Conservation (phyloP, 2,329 filamentous ascomycete genomes). For the Colletotrichum sp. region DNA sequence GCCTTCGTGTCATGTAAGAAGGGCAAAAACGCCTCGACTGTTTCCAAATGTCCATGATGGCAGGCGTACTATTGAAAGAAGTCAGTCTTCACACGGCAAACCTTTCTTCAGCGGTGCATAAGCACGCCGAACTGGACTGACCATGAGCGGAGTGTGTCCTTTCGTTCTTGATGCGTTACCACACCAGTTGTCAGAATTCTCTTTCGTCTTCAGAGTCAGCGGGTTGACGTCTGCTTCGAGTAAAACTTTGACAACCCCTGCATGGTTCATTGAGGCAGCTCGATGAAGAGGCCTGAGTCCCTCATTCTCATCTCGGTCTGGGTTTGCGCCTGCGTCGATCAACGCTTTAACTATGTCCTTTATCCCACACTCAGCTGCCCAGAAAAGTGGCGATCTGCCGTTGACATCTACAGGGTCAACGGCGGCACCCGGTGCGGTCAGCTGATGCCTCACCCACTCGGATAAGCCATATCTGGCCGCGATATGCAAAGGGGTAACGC, state of each 20-base stretch:
- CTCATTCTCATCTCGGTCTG: conserved; percentile 2
- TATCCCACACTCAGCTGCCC: conserved; percentile 29
- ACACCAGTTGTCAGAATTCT: not conserved
- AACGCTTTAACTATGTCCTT: conserved; percentile 21
- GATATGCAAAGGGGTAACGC: conserved; percentile 1
- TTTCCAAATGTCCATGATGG: conserved; percentile 27
- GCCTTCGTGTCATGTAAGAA: conserved; percentile 26
- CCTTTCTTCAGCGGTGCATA: too few relatives aligned
- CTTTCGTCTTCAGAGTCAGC: conserved; percentile 30
- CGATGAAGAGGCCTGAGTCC: conserved; percentile 31
- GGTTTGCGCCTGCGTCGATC: conserved; percentile 33
- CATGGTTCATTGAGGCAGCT: conserved; percentile 36
- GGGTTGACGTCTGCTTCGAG: conserved; percentile 41
- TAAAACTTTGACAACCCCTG: conserved; percentile 31
- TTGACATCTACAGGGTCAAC: conserved; percentile 18
- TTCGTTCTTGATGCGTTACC: conserved; percentile 9
- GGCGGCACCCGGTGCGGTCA: not conserved
- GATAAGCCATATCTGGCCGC: conserved; percentile 9
- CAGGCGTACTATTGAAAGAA: conserved; percentile 27
- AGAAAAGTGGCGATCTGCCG: conserved; percentile 28
- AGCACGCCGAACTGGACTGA: not conserved
- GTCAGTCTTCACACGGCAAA: too few relatives aligned
- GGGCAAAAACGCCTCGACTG: conserved; percentile 30
- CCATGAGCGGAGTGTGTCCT: conserved; percentile 32
- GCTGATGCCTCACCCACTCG: conserved; percentile 19